These are phyloP conservation scores for Plantago major DNA, from an alignment of 257 asterid genomes.

Conservation along the genomic window DNA sequence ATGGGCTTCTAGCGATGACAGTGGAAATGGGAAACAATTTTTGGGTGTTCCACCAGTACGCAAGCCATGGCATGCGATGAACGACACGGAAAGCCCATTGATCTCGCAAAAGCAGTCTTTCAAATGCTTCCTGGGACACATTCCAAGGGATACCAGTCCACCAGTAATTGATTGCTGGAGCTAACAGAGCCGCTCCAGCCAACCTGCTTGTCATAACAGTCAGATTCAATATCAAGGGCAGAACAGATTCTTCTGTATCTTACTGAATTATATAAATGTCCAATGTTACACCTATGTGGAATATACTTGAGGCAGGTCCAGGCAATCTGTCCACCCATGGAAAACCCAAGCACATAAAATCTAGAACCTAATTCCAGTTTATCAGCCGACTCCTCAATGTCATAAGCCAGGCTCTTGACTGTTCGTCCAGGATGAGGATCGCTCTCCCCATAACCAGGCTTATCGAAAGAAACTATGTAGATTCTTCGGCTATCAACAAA, in stretches of 20 bases:
- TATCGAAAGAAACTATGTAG: conserved; percentile 68
- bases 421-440: too few species aligned
- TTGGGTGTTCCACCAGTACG: conserved; percentile 76
- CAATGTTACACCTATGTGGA: conserved; percentile 56
- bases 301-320: conserved; percentile 85
- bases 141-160: conserved; percentile 67
- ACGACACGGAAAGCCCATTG: conserved; percentile 70
- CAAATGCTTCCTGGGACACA: conserved; percentile 42
- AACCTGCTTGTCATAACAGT: conserved; percentile 36
- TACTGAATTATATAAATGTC: neutral
- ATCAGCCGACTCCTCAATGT: conserved; percentile 80
- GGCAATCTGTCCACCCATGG: conserved; percentile 76
- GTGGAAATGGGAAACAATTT: conserved; percentile 45
- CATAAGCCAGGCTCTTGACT: conserved; percentile 47
- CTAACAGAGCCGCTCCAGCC: conserved; percentile 66
- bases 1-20: conserved; percentile 28
- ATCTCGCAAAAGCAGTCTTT: conserved; percentile 42
- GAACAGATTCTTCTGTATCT: neutral
- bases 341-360: conserved; percentile 64
- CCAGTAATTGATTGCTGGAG: conserved; percentile 70
- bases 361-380: conserved; percentile 67
- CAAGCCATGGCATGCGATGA: conserved; percentile 66
- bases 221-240: neutral
- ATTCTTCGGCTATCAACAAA: conserved; percentile 48
- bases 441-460: conserved; percentile 92